Conservation (phyloP, 1,139 yeast genomes). For the Yamadazyma triangularis region DNA sequence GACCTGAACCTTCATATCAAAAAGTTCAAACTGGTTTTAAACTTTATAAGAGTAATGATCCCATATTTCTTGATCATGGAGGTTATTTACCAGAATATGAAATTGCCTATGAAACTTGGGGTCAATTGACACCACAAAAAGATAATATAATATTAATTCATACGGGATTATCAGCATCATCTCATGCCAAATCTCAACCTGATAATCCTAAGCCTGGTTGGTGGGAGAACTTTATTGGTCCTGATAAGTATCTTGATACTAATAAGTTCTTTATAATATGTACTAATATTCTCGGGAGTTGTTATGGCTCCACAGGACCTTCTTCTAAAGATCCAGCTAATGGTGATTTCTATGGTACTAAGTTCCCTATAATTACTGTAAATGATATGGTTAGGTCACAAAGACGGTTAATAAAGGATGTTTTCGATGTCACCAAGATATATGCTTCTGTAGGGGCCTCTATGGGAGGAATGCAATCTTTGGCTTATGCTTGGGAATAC, state of each 20-base stretch:
- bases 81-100: slow-evolving; percentile 70
- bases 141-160: slow-evolving; percentile 77
- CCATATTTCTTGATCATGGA: slow-evolving; percentile 76
- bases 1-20: slow-evolving; percentile 85
- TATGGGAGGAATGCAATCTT: slow-evolving; percentile 96
- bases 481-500: slow-evolving; percentile 83
- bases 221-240: slow-evolving; percentile 96
- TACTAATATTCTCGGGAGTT: slow-evolving; percentile 89
- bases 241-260: slow-evolving; percentile 76
- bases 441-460: slow-evolving; percentile 88
- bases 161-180: slow-evolving; percentile 89
- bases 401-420: slow-evolving; percentile 57
- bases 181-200: slow-evolving; percentile 86
- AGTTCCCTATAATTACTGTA: slow-evolving; percentile 81
- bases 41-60: slow-evolving; percentile 48
- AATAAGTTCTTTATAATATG: slow-evolving; percentile 77
- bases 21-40: slow-evolving; percentile 67
- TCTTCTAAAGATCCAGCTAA: slow-evolving; percentile 75
- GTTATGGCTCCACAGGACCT: slow-evolving; percentile 95
- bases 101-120: slow-evolving; percentile 93
- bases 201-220: slow-evolving; percentile 75
- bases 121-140: slow-evolving; percentile 53
- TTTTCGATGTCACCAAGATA: slow-evolving; percentile 57
- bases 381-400: slow-evolving; percentile 93
- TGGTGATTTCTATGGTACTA: slow-evolving; percentile 66